Evolutionary conservation across 441 rosid species (phyloP), one percentile per base, ranked within the genome.

Genomic region (Gossypium davidsonii): DNA sequence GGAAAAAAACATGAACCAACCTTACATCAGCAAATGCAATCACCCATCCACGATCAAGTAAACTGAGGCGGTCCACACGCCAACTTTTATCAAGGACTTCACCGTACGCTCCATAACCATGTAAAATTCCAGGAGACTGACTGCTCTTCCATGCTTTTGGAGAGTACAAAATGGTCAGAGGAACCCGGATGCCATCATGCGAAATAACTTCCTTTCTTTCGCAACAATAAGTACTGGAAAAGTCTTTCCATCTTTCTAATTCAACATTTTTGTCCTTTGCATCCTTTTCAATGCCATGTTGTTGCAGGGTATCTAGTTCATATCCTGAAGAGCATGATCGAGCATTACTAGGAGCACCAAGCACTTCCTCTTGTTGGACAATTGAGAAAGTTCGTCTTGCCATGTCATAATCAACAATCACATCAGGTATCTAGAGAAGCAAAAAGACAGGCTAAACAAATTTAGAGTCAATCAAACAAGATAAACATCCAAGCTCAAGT

Each of bases 41-140:
- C 6, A 90, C 89, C 98, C 98, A 94, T 70, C 98, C 98, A 76
- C 91, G 90, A 80, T 94, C 97, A 72, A 94, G 95, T 83, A 94
- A 85, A 79, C 95, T 86, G 79, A 94, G 76, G 18, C 93, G 87
- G 48, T 89, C 82, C 49, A 90, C 53, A 74, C 89, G 86, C 97
- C 98, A 94, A 80, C 87, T 85, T 79, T 85, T 88, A 69, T 94
- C 97, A 55, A 92, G 76, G 70, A 84, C 85, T 82, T 94, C 98
- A 56, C 98, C 96, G 76, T 94, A 94, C 6, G 98, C 92, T 80
- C 98, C 98, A 79, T 94, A 92, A 12, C 90, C 96, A 65, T 86
- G 86, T 77, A 94, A 77, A 17, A 92, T 81, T 68, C 94, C 97
- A n/a, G 97, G 92, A 65, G 92, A 86, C 23, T 74, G 81, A 28